Evolutionary conservation across 192 early-diverging fungal genomes (phyloP).

Genomic region (Dimargaris verticillata): DNA sequence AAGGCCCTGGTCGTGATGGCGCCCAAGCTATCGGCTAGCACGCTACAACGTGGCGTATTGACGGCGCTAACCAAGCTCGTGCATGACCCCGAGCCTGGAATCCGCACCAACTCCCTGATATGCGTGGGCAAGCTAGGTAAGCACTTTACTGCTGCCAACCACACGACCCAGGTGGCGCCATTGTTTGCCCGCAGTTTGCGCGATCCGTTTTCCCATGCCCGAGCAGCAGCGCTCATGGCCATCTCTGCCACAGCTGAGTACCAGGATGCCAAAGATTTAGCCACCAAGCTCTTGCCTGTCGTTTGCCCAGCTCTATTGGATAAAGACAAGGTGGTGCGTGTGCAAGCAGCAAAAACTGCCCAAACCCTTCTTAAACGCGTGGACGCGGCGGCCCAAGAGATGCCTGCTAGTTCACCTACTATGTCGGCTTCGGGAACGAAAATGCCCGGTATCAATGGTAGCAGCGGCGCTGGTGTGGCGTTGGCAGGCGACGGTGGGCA

Average conservation of each 20-base stretch:
- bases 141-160: constrained; percentile 54
- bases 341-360: constrained; percentile 64
- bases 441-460: constrained; percentile 7
- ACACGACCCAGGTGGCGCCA: constrained; percentile 61
- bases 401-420: constrained; percentile 45
- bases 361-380: constrained; percentile 47
- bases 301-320: constrained; percentile 29
- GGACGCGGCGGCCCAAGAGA: constrained; percentile 44
- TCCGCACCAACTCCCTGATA: constrained; percentile 89
- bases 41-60: constrained; percentile 58
- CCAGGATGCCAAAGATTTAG: constrained; percentile 52
- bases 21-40: constrained; percentile 37
- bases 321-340: constrained; percentile 44
- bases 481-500: constrained; percentile 11
- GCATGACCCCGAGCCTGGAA: constrained; percentile 82
- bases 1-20: constrained; percentile 64
- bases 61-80: constrained; percentile 78
- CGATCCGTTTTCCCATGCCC: constrained; percentile 78
- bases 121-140: constrained; percentile 85
- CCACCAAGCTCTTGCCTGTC: constrained; percentile 56
- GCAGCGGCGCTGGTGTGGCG: constrained; percentile 18
- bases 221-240: constrained; percentile 72
- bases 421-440: constrained; percentile 8
- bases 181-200: constrained; percentile 66
- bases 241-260: constrained; percentile 47